These are phyloP conservation scores for Detonula confervacea DNA, from an alignment of 352 stramenopile species.

Conservation along the genomic window DNA sequence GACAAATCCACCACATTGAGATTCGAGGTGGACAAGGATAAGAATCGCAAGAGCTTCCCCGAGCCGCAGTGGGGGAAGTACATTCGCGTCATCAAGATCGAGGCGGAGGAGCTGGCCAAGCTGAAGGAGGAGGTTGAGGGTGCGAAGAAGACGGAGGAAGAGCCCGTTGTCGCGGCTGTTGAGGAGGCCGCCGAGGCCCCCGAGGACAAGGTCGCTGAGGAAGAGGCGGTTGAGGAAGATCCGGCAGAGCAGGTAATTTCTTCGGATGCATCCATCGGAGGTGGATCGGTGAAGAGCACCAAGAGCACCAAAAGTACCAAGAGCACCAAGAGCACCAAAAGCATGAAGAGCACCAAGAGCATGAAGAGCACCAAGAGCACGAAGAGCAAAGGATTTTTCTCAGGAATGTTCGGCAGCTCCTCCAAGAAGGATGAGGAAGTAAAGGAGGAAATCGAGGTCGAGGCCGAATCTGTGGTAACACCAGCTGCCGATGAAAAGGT, in stretches of 20 bases:
- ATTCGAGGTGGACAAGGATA: slow-evolving; percentile 52
- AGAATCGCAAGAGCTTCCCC: slow-evolving; percentile 52
- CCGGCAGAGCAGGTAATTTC: background rate
- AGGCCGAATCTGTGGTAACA: background rate
- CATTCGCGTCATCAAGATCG: slow-evolving; percentile 42
- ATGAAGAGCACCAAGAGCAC: too few species aligned
- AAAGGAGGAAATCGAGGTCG: background rate
- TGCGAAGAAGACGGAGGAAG: background rate
- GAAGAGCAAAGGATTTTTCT: too few species aligned
- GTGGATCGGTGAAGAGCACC: too few species aligned
- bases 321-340: too few species aligned
- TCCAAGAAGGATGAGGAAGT: background rate
- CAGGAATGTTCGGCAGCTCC: too few species aligned
- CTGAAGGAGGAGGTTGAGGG: slow-evolving; percentile 1
- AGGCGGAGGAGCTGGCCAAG: slow-evolving; percentile 8
- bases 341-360: too few species aligned
- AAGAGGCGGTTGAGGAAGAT: background rate
- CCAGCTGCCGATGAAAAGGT: background rate
- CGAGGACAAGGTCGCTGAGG: background rate
- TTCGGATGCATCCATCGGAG: too few species aligned
- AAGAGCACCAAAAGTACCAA: too few species aligned
- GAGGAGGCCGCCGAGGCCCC: background rate
- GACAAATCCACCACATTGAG: slow-evolving; percentile 20
- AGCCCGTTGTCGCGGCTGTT: too few species aligned
- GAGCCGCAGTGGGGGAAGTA: slow-evolving; percentile 58